Evolutionary conservation across 2,329 filamentous ascomycete species (phyloP).

Genomic region (Myrmaecium sp.): DNA sequence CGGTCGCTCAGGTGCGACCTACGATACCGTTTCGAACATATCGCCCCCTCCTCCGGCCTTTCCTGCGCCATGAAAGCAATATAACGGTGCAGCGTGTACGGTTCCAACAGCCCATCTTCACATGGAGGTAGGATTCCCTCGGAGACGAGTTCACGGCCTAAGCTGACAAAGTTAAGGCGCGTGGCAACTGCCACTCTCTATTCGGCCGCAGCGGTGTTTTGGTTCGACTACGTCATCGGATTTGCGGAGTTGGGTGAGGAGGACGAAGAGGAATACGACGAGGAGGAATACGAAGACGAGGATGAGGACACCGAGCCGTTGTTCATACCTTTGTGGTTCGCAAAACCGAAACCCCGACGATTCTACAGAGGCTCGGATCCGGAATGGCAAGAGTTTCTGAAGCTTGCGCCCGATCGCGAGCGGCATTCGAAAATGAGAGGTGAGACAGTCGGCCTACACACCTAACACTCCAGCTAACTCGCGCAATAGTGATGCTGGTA

Average conservation of each 20-base stretch:
- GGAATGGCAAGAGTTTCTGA: slow-evolving; percentile 35
- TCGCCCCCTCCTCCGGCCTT: too few species aligned
- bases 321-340: slow-evolving; percentile 33
- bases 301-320: slow-evolving; percentile 15
- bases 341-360: slow-evolving; percentile 21
- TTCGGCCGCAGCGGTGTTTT: slow-evolving; percentile 5
- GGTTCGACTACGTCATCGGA: slow-evolving; percentile 8
- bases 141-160: slow-evolving; percentile 9
- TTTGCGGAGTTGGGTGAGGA: slow-evolving; percentile 9
- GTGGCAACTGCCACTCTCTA: slow-evolving; percentile 6
- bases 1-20: slow-evolving; percentile 19
- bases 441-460: slow-evolving; percentile 6
- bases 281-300: slow-evolving; percentile 8
- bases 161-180: slow-evolving; percentile 4
- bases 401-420: slow-evolving; percentile 25
- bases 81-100: slow-evolving; percentile 26
- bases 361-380: slow-evolving; percentile 35
- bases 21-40: slow-evolving; percentile 10
- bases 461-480: background rate
- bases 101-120: slow-evolving; percentile 21
- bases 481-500: too few species aligned
- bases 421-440: slow-evolving; percentile 22
- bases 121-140: slow-evolving; percentile 14
- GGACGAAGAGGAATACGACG: slow-evolving; percentile 16
- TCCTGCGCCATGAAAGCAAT: slow-evolving; percentile 15